These are phyloP conservation scores for Atkinsonella hypoxylon DNA, from an alignment of 2,329 filamentous ascomycete genomes.

Conservation along the genomic window DNA sequence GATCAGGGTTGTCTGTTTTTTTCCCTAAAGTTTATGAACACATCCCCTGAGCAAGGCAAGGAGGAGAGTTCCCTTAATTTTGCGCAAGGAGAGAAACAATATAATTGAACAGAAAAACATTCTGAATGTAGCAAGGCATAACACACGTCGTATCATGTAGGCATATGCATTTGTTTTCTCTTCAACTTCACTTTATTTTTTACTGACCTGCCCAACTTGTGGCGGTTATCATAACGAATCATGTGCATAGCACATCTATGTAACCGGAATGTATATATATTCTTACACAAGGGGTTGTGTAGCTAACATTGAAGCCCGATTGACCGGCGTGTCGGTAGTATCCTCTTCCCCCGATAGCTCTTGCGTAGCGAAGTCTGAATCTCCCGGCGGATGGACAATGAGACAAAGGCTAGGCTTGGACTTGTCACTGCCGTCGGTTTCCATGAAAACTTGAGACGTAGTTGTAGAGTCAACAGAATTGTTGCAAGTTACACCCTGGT, in stretches of 20 bases:
- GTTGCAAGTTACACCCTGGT: conserved; percentile 10
- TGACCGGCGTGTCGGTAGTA: not conserved
- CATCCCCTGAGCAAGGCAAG: no score
- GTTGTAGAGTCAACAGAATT: conserved; percentile 14
- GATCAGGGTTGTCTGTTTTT: no score
- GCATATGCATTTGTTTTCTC: not conserved
- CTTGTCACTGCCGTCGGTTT: conserved; percentile 9
- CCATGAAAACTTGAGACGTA: conserved; percentile 11
- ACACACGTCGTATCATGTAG: not conserved
- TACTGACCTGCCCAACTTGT: not conserved
- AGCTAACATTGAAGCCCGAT: not conserved
- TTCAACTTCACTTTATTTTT: not conserved
- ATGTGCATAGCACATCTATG: not conserved
- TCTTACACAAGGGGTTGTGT: not conserved
- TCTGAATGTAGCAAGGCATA: no score
- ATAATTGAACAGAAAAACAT: no score
- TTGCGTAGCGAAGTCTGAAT: not conserved
- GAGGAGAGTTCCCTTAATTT: no score
- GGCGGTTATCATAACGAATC: not conserved
- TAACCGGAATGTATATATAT: not conserved
- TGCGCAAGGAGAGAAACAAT: no score
- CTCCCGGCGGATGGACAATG: not conserved
- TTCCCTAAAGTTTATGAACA: no score
- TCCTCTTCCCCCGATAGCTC: not conserved
- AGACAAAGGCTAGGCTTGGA: conserved; percentile 9